phyloP scores from a whole-genome alignment of 2,329 filamentous ascomycete species.

The Aspergillus novofumigatus region DNA sequence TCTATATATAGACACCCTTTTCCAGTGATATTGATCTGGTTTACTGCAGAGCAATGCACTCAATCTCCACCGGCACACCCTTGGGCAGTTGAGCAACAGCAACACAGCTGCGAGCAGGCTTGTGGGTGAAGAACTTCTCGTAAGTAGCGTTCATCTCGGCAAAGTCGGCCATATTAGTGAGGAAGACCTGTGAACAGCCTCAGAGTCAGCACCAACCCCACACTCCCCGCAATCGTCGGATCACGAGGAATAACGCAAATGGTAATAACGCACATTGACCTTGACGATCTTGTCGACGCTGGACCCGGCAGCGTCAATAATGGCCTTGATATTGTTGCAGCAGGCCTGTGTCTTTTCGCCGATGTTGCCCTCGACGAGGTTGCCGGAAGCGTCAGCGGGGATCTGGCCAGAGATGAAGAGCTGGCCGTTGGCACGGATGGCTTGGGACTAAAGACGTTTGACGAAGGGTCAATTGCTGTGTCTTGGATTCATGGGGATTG shows the following conservation, averaged over 20 bases:
- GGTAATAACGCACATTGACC: constrained; percentile 54
- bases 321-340: constrained; percentile 76
- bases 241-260: neutral
- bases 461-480: neutral
- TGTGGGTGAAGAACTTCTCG: constrained; percentile 64
- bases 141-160: constrained; percentile 73
- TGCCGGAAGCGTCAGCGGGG: constrained; percentile 60
- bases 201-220: neutral
- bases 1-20: neutral
- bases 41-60: constrained; percentile 57
- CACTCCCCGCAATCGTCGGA: neutral
- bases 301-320: constrained; percentile 77
- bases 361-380: constrained; percentile 61
- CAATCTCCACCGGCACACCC: constrained; percentile 62
- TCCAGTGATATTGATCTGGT: neutral
- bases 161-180: constrained; percentile 88
- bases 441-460: constrained; percentile 44
- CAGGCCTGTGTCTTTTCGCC: constrained; percentile 66
- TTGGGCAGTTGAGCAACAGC: constrained; percentile 61
- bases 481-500: neutral
- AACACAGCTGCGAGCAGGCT: constrained; percentile 61
- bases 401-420: constrained; percentile 75
- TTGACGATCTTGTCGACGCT: constrained; percentile 79
- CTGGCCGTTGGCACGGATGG: constrained; percentile 63
- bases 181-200: constrained; percentile 58